Evolutionary conservation across 78 protist genomes (phyloP).

Genomic region (Emiliania huxleyi): DNA sequence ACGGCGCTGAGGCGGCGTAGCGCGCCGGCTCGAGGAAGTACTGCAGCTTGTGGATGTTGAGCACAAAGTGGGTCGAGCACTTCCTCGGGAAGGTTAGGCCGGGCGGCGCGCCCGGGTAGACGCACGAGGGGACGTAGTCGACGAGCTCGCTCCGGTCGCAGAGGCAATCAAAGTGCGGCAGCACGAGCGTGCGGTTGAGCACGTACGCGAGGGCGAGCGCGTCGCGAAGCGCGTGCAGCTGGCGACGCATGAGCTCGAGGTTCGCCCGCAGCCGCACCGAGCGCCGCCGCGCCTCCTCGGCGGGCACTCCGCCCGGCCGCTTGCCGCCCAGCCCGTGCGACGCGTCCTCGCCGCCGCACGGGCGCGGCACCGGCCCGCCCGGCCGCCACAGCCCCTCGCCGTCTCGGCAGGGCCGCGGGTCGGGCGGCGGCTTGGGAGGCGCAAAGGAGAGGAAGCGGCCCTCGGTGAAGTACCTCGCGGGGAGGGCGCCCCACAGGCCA

Average conservation of each 20-base stretch:
- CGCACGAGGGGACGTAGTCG: neutral
- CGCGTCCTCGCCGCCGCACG: conserved; percentile 4
- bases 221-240: neutral
- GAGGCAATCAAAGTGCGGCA: neutral
- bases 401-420: neutral
- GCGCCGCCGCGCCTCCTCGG: neutral
- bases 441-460: neutral
- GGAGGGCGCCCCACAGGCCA: neutral
- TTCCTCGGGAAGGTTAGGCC: neutral
- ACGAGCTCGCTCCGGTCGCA: neutral
- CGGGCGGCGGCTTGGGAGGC: neutral
- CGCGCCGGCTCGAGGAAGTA: neutral
- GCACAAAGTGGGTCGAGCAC: neutral
- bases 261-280: neutral
- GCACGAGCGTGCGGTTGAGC: neutral
- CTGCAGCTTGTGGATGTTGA: neutral
- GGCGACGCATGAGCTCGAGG: neutral
- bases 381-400: neutral
- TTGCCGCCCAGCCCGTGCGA: neutral
- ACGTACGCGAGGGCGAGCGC: neutral
- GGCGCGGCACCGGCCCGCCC: neutral
- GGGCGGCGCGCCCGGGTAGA: neutral
- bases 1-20: neutral
- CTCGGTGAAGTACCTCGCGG: neutral
- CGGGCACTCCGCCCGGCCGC: neutral